A percentile compares a stretch with the other conserved stretches of the same genome.
Conservation (phyloP, 805 yeast species). For the Candida schatavii region DNA sequence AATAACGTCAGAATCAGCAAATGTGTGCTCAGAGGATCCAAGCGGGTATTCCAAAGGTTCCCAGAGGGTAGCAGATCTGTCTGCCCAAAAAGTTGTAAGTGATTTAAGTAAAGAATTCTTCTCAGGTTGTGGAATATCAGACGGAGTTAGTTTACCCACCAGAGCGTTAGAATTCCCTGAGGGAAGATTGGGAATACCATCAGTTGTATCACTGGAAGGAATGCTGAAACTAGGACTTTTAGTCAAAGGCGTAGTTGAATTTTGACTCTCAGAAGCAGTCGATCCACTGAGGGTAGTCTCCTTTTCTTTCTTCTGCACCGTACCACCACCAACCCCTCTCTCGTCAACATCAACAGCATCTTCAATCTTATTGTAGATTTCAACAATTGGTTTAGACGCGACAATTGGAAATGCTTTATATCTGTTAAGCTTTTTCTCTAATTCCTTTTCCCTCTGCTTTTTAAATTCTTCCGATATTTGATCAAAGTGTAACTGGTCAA, state of each 20-base stretch:
- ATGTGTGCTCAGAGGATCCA: constrained; percentile 78
- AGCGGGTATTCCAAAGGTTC: constrained; percentile 86
- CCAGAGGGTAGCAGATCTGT: constrained; percentile 93
- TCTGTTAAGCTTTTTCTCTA: constrained; percentile 56
- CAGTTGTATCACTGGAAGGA: neutral
- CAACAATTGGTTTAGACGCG: constrained; percentile 82
- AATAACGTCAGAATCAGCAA: constrained; percentile 89
- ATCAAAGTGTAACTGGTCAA: constrained; percentile 75
- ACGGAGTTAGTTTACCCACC: constrained; percentile 2
- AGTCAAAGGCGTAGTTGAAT: neutral
- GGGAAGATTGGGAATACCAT: constrained; percentile 2
- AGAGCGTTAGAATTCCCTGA: constrained; percentile 1
- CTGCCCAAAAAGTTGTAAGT: constrained; percentile 93
- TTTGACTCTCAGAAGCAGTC: neutral
- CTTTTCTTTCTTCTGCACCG: neutral
- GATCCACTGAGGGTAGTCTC: neutral
- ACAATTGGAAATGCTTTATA: constrained; percentile 69
- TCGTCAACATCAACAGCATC: constrained; percentile 71
- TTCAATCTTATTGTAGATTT: constrained; percentile 79
- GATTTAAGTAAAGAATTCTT: constrained; percentile 77
- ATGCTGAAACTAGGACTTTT: neutral
- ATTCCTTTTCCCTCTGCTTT: constrained; percentile 77
- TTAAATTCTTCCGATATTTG: constrained; percentile 83
- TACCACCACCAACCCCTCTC: constrained; percentile 4
- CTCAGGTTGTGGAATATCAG: constrained; percentile 50